phyloP scores from a whole-genome alignment of 2,329 filamentous ascomycete species.

The Colletotrichum sp. region DNA sequence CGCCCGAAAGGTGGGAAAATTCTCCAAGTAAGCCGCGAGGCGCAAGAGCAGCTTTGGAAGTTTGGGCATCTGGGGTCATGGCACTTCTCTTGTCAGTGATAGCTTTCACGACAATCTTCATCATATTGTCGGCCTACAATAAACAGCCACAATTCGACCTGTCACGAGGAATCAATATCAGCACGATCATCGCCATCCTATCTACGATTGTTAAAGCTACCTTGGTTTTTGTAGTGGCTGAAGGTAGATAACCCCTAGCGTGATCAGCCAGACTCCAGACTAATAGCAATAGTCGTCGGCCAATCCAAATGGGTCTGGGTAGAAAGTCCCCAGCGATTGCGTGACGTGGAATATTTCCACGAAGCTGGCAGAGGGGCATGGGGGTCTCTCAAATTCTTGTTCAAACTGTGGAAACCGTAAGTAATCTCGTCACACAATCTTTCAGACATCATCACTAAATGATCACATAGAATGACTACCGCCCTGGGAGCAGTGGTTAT shows the following conservation, averaged over 20 bases:
- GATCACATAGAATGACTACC: not conserved
- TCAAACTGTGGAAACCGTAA: not conserved
- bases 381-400: not conserved
- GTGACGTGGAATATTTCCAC: not conserved
- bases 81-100: not conserved
- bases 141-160: not conserved
- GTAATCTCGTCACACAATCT: not conserved
- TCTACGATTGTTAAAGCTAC: not conserved
- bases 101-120: not conserved
- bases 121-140: not conserved
- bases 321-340: not conserved
- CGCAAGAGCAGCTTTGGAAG: not conserved
- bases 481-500: not conserved
- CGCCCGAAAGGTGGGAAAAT: too few species aligned
- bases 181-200: not conserved
- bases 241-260: rapidly evolving
- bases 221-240: not conserved
- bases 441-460: not conserved
- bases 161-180: not conserved
- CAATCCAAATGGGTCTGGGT: not conserved
- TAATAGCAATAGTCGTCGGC: not conserved
- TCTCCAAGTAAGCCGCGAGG: not conserved
- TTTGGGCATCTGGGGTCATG: not conserved
- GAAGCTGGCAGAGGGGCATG: not conserved
- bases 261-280: not conserved